Conservation (phyloP, 202 grass and related monocot species). For the Zizania palustris region DNA sequence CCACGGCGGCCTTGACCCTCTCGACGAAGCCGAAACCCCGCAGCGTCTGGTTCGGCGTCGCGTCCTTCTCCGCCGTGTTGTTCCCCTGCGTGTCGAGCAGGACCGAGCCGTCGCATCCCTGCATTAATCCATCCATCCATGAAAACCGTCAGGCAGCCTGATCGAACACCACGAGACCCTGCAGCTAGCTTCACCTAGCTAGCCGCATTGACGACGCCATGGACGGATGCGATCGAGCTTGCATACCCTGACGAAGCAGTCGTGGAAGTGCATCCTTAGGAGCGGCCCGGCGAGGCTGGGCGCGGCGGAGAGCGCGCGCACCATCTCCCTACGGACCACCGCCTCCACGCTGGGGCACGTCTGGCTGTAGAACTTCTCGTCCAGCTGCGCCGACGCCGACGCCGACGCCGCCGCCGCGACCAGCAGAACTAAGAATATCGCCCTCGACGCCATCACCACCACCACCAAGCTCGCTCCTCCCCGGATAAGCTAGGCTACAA, state of each 20-base stretch:
- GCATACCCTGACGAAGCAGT: constrained; percentile 64
- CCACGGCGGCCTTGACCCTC: constrained; percentile 70
- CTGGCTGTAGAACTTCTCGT: constrained; percentile 76
- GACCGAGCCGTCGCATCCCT: constrained; percentile 56
- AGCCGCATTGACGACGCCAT: neutral
- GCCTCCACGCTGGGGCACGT: constrained; percentile 76
- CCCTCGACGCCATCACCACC: constrained; percentile 38
- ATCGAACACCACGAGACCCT: neutral
- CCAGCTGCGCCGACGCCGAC: constrained; percentile 56
- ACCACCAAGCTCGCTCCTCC: neutral
- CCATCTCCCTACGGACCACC: constrained; percentile 74
- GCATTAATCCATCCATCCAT: neutral
- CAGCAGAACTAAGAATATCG: constrained; percentile 35
- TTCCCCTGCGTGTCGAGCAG: constrained; percentile 38
- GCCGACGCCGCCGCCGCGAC: constrained; percentile 37
- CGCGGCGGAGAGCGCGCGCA: constrained; percentile 54
- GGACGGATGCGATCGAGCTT: neutral
- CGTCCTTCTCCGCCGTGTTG: constrained; percentile 47
- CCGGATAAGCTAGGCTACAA: neutral
- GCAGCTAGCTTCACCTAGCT: too few species aligned
- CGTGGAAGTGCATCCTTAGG: constrained; percentile 55
- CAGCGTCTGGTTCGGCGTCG: constrained; percentile 44
- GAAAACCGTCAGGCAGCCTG: neutral
- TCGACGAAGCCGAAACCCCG: constrained; percentile 71
- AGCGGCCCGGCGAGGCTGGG: constrained; percentile 61